Base-by-base conservation (phyloP, 2,329 filamentous ascomycete genomes). In the Beauveria sp. region DNA sequence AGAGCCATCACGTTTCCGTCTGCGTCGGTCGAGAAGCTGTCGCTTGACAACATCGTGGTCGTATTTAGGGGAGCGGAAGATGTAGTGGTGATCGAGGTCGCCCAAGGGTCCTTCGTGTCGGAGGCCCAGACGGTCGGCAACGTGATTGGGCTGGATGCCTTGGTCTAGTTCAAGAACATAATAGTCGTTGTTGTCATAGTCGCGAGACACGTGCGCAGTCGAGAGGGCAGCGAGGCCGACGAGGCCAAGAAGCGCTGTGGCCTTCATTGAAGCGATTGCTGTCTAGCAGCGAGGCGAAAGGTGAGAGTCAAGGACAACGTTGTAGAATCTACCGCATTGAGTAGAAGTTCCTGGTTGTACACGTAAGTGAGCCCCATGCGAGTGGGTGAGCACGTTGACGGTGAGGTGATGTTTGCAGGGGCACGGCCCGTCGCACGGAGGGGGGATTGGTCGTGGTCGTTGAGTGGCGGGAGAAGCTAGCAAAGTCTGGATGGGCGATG, bases 91-190 rank as follows among this genome's bases (percentile, higher is more conserved):
- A 52, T 84, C 78, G 46, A 99, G 81, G 69, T 90, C 84, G 66
- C 90, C 89, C 20, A 98, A 81, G 52, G 84, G 84, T 43, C 93
- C 93, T 69, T 97, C 90, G 73, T 96, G 87, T 50, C 83, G 80
- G 53, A 96, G 79, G 22, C 90, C 91, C 9, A 99, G 78, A 24
- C 85, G 81, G 51, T 79, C 77, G 30, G 92, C 92, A 65, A 97
- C 80, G 46, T 88, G 80, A 26, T 82, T 76, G 18, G 92, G 91
- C 16, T 85, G 80, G 7, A 83, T 79, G 43, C 82, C 79, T 14
- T 83, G 77, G 63, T 88, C 84, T 69, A 99, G 83, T 66, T 97
- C 90, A 52, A 99, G 81, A 65, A 96, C 92, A 73, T 98, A 97
- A 77, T 96, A 98, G 74, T 99, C 93, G 75, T 92, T 86, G 45